Evolutionary conservation across 2,329 filamentous ascomycete genomes (phyloP).

Genomic region (Neofusicoccum ribis): DNA sequence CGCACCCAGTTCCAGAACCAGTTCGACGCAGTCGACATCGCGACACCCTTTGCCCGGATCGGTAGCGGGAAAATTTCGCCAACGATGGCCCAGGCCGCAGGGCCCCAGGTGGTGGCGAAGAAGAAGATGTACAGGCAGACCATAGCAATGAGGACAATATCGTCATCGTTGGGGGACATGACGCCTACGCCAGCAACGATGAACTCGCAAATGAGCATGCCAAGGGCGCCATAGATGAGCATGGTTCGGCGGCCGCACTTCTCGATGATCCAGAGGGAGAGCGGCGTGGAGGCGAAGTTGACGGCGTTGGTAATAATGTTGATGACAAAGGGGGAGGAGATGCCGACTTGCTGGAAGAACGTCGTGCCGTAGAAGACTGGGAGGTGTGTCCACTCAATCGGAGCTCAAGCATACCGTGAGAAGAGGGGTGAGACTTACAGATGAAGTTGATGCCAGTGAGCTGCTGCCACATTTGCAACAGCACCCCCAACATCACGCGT

Average conservation of each 20-base stretch:
- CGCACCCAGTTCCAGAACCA: conserved; percentile 73
- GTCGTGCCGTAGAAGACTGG: conserved; percentile 62
- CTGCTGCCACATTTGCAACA: conserved; percentile 54
- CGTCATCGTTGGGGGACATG: neutral
- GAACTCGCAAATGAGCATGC: conserved; percentile 87
- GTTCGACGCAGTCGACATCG: conserved; percentile 83
- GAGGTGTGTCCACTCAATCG: too few relatives aligned
- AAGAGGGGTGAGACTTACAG: conserved; percentile 24
- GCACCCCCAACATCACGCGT: conserved; percentile 48
- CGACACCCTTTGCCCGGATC: conserved; percentile 84
- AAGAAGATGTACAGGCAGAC: conserved; percentile 92
- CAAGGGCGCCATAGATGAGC: conserved; percentile 73
- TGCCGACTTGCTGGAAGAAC: conserved; percentile 71
- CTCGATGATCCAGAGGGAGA: conserved; percentile 88
- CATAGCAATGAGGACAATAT: conserved; percentile 69
- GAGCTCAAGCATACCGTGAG: too few relatives aligned
- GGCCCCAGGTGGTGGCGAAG: conserved; percentile 87
- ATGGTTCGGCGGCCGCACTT: conserved; percentile 76
- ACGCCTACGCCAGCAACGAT: conserved; percentile 69
- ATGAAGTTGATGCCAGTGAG: conserved; percentile 90
- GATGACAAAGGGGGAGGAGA: conserved; percentile 77
- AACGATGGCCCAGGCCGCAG: conserved; percentile 70
- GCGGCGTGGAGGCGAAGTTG: conserved; percentile 80
- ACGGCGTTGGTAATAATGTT: conserved; percentile 83
- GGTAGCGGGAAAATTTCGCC: conserved; percentile 88